Percentiles rank a stretch among this genome's conserved stretches.
These are phyloP conservation scores for Starmerella gropengiesseri DNA, from an alignment of 805 yeast genomes.

Conservation along the genomic window DNA sequence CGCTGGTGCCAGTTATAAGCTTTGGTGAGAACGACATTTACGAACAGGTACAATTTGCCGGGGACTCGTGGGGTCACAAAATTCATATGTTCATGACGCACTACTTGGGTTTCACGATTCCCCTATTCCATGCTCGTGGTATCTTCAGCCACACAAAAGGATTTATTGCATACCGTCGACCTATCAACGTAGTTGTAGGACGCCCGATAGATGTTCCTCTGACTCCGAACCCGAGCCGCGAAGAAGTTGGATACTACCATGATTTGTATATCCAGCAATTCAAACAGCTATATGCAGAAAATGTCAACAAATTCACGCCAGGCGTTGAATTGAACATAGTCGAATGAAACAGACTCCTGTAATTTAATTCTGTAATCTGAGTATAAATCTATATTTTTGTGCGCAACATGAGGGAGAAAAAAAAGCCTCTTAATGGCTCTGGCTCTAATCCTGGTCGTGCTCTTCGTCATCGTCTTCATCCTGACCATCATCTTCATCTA, in stretches of 20 bases:
- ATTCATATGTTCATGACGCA: constrained; percentile 66
- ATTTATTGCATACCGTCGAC: constrained; percentile 70
- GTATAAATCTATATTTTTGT: neutral
- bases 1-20: constrained; percentile 77
- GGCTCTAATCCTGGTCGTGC: neutral
- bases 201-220: constrained; percentile 31
- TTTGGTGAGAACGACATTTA: constrained; percentile 78
- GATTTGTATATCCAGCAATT: constrained; percentile 54
- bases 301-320: constrained; percentile 36
- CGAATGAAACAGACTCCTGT: no score
- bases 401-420: no score
- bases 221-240: constrained; percentile 10
- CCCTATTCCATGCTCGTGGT: constrained; percentile 86
- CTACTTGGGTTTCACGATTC: constrained; percentile 71
- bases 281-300: constrained; percentile 50
- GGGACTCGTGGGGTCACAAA: constrained; percentile 39
- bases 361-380: neutral
- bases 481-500: neutral
- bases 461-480: neutral
- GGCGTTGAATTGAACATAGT: constrained; percentile 20
- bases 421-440: no score
- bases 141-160: constrained; percentile 89
- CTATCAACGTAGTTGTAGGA: constrained; percentile 53
- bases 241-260: constrained; percentile 44
- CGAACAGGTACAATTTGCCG: constrained; percentile 38